phyloP scores from a whole-genome alignment of 805 yeast genomes.

The Sungouiozyma intestinalis region DNA sequence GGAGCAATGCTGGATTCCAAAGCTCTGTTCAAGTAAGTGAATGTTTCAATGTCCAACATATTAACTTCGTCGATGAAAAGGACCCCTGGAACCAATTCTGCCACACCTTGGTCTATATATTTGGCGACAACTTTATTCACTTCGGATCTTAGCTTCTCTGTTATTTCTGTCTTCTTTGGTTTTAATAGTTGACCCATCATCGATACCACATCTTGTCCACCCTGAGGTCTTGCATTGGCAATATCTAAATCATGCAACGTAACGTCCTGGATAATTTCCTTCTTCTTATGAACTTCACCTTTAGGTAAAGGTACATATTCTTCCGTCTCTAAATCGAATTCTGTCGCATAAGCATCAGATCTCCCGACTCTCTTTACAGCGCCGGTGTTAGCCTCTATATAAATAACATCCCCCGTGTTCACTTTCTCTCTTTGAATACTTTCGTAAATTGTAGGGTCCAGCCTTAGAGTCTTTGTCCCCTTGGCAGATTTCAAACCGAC shows the following conservation, averaged over 20 bases:
- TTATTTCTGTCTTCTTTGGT: constrained; percentile 93
- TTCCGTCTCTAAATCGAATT: constrained; percentile 95
- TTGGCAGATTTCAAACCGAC: constrained; percentile 89
- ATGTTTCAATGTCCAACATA: constrained; percentile 95
- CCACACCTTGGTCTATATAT: constrained; percentile 96
- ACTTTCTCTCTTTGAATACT: constrained; percentile 91
- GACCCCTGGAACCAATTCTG: constrained; percentile 96
- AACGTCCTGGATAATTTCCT: constrained; percentile 95
- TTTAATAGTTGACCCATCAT: constrained; percentile 96
- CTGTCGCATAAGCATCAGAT: constrained; percentile 97
- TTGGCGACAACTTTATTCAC: constrained; percentile 92
- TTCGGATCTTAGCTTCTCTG: constrained; percentile 88
- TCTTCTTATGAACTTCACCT: constrained; percentile 97
- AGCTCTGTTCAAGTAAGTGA: constrained; percentile 89
- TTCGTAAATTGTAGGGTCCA: constrained; percentile 90
- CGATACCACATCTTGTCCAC: constrained; percentile 92
- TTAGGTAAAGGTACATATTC: constrained; percentile 98
- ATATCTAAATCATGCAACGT: constrained; percentile 93
- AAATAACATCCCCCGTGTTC: constrained; percentile 91
- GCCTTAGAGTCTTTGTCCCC: constrained; percentile 79
- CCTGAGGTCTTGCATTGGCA: constrained; percentile 92
- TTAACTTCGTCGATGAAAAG: constrained; percentile 96
- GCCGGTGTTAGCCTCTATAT: constrained; percentile 95
- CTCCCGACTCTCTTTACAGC: constrained; percentile 95
- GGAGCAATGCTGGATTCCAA: constrained; percentile 89